Base-by-base conservation (phyloP, 208 protist species). In the Crithidia brevicula region DNA sequence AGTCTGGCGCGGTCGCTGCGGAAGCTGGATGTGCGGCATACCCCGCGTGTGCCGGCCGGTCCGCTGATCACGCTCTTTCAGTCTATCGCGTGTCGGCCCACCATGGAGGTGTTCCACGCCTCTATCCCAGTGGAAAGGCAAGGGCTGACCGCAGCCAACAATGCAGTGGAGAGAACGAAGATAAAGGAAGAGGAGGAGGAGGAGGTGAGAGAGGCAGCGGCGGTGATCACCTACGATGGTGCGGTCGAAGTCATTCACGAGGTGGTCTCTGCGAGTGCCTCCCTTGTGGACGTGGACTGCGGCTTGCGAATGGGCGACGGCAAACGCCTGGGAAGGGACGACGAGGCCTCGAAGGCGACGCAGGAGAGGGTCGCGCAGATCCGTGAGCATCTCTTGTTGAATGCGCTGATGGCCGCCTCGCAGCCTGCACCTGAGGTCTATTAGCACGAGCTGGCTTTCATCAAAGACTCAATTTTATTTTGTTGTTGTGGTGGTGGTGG, bases 1-100 rank as follows among this genome's bases (percentile, higher is more conserved):
- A 34, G 18, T 0, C 6, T 45, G 18, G 58, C 52, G 6, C 18
- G 5, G 5, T 7, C 11, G 0, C 58, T 78, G 30, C 65, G 63
- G 6, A 72, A 78, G 40, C 49, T 72, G 40, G 72, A 67, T 28
- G 51, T 78, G 75, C 75, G 49, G 27, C 56, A 58, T 49, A 67
- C 53, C 22, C 73, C 86, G 11, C 80, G 67, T 11, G 75, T 74
- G 13, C 67, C 81, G 13, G 74, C 83, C 10, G 58, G 77, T 15
- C 74, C 74, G 40, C 80, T 81, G 20, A 86, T 88, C 65, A 61
- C 67, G 28, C 75, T 83, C 59, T 59, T 92, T 20, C 67, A 57
- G 46, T 16, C 50, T 5, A 40, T 85, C 13, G 77, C 45, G 4
- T 53, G 30, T 13, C 77, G 78, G 1, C 60, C 76, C 10, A 65